Evolutionary conservation across 768 basidiomycete species (phyloP).

Genomic region (Dioszegia hungarica): DNA sequence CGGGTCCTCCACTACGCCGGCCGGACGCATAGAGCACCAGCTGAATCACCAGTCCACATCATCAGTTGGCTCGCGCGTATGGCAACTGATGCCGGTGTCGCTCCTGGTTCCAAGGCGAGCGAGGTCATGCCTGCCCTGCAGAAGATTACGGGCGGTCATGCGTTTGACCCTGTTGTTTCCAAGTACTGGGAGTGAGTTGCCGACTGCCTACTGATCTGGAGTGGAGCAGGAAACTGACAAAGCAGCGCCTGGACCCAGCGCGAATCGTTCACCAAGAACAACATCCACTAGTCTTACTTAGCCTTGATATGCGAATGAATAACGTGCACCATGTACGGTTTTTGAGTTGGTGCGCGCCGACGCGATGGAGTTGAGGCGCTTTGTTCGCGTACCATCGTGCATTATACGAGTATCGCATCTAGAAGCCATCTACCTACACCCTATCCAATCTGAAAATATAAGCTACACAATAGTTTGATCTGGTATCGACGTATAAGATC

Average conservation of each 20-base stretch:
- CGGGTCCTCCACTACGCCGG: too few relatives aligned
- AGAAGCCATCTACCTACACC: too few relatives aligned
- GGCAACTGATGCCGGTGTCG: slow-evolving; percentile 30
- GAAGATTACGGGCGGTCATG: slow-evolving; percentile 35
- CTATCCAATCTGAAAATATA: too few relatives aligned
- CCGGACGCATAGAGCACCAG: too few relatives aligned
- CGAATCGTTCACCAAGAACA: slow-evolving; percentile 34
- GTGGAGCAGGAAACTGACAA: not conserved
- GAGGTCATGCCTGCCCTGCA: slow-evolving; percentile 30
- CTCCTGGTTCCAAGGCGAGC: slow-evolving; percentile 22
- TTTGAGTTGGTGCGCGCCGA: too few relatives aligned
- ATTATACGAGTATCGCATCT: too few relatives aligned
- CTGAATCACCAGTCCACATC: slow-evolving; percentile 28
- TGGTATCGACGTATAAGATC: too few relatives aligned
- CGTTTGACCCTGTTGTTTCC: slow-evolving; percentile 33
- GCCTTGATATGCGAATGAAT: not conserved
- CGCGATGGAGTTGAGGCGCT: too few relatives aligned
- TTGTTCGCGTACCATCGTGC: too few relatives aligned
- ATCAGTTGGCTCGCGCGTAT: slow-evolving; percentile 41
- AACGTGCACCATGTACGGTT: not conserved
- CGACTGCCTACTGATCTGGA: not conserved
- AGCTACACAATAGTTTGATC: too few relatives aligned
- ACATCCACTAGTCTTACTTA: slow-evolving; percentile 18
- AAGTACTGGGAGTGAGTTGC: slow-evolving; percentile 45
- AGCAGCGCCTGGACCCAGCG: slow-evolving; percentile 34